Evolutionary conservation across 2,329 filamentous ascomycete species (phyloP).

Genomic region (Microdochium bolleyi): DNA sequence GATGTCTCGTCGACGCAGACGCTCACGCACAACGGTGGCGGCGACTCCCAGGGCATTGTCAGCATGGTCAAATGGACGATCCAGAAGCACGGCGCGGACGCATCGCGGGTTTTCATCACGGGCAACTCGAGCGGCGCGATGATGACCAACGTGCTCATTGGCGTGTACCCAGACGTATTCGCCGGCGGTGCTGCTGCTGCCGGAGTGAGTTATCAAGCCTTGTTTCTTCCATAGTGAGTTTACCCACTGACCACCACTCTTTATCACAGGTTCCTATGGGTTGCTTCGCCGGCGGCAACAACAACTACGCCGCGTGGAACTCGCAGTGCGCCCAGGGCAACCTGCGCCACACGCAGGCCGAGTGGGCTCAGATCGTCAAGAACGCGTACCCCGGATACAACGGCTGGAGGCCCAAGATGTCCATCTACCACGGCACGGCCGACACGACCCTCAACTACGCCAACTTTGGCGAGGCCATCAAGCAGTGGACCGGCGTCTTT

Average conservation of each 20-base stretch:
- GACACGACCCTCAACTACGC: constrained; percentile 20
- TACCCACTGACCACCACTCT: too few relatives aligned
- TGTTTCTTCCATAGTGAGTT: too few relatives aligned
- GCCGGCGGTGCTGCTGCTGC: constrained; percentile 25
- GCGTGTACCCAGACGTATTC: constrained; percentile 39
- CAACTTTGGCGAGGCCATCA: constrained; percentile 21
- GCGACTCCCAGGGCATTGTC: constrained; percentile 46
- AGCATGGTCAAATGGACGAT: constrained; percentile 52
- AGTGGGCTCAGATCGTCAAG: constrained; percentile 39
- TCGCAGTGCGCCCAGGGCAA: constrained; percentile 40
- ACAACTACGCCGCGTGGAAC: constrained; percentile 38
- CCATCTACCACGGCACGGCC: constrained; percentile 22
- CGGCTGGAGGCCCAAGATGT: constrained; percentile 20
- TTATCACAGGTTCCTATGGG: constrained; percentile 34
- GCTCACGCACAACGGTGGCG: constrained; percentile 47
- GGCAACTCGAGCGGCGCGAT: constrained; percentile 41
- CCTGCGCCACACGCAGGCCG: constrained; percentile 28
- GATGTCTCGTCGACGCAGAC: constrained; percentile 36
- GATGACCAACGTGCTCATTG: constrained; percentile 42
- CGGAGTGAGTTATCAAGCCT: too few relatives aligned
- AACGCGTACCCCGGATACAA: constrained; percentile 26
- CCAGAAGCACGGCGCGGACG: constrained; percentile 41
- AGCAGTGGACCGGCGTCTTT: constrained; percentile 29
- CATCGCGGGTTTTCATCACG: constrained; percentile 42
- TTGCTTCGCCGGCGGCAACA: constrained; percentile 31